Evolutionary conservation across 2,329 filamentous ascomycete genomes (phyloP), one percentile per base, ranked within the genome.

Genomic region (Tothia fuscella): DNA sequence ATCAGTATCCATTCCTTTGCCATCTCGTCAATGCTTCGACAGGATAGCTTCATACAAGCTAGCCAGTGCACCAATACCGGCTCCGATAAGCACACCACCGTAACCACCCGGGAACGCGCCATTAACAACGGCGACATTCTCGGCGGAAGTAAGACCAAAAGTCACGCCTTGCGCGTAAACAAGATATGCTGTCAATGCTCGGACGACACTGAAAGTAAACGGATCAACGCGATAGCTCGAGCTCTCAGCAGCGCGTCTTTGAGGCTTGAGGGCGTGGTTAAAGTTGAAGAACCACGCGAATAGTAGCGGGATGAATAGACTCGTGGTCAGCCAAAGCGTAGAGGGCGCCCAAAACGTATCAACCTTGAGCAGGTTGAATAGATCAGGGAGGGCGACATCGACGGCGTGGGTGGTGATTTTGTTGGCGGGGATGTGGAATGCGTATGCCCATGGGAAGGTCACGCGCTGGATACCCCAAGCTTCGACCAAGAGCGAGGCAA

Each of bases 271-370:
- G 17, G 68, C 65, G 31, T 72, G 63, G 29, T 79, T 84, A 54
- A 95, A 62, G 62, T 96, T 96, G 73, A 93, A 82, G 59, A 95
- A 93, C 66, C 91, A 96, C 20, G 83, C 85, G 31, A 78, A 68
- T 24, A 82, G 47, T 38, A 79, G 66, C 2, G 89, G 89, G 21
- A 89, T 49, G 32, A 83, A 53, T 42, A 84, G 60, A 56, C 76
- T 82, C 7, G 86, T 91, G 26, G 79, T 57, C 4, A 76, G 58
- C 87, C 88, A 96, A 16, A 87, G 70, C 6, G 78, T 68, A 42
- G 82, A 76, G 0, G 88, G 82, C 0, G 75, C 78, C 89, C 89
- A 96, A 71, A 94, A 96, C 20, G 73, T 72, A 29, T 72, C 65
- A 1, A 81, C 83, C 28, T 93, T 62, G 6, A 95, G 66, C 22